phyloP scores from a whole-genome alignment of 2,329 filamentous ascomycete genomes.

The Pleurostoma richardsiae region DNA sequence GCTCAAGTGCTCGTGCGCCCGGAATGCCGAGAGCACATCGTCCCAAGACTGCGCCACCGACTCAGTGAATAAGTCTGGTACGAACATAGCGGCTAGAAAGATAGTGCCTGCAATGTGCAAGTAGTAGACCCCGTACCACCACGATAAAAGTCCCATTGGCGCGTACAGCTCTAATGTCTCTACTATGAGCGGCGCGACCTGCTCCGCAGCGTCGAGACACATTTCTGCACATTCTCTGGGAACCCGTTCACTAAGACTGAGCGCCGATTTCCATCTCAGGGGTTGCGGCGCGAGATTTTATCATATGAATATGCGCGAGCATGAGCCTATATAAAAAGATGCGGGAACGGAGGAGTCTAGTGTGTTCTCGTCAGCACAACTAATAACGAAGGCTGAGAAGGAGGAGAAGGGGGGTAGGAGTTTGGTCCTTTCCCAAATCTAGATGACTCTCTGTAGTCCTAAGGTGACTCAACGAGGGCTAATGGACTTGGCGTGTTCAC shows the following conservation, averaged over 20 bases:
- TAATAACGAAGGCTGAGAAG: not conserved
- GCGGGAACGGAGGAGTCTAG: slow-evolving; percentile 4
- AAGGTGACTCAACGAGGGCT: not conserved
- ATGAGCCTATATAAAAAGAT: slow-evolving; percentile 6
- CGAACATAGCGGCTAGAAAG: slow-evolving; percentile 14
- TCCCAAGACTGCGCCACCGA: slow-evolving; percentile 17
- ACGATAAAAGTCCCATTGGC: slow-evolving; percentile 6
- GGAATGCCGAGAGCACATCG: slow-evolving; percentile 12
- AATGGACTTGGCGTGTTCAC: not conserved
- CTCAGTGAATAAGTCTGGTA: slow-evolving; percentile 16
- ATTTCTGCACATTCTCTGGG: slow-evolving; percentile 4
- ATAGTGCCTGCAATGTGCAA: slow-evolving; percentile 10
- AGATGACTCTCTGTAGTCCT: no score
- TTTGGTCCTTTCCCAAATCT: no score
- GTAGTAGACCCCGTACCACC: slow-evolving; percentile 13
- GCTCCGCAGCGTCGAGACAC: slow-evolving; percentile 1
- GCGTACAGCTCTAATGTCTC: not conserved
- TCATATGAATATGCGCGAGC: slow-evolving; percentile 4
- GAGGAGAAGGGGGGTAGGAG: no score
- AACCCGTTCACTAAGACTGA: slow-evolving; percentile 1
- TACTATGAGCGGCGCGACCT: not conserved
- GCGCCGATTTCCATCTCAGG: not conserved
- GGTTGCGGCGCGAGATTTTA: not conserved
- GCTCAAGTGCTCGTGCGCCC: slow-evolving; percentile 15
- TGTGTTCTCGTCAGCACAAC: not conserved